These are phyloP conservation scores for Usnea hakonensis DNA, from an alignment of 495 filamentous ascomycete genomes.

Conservation along the genomic window DNA sequence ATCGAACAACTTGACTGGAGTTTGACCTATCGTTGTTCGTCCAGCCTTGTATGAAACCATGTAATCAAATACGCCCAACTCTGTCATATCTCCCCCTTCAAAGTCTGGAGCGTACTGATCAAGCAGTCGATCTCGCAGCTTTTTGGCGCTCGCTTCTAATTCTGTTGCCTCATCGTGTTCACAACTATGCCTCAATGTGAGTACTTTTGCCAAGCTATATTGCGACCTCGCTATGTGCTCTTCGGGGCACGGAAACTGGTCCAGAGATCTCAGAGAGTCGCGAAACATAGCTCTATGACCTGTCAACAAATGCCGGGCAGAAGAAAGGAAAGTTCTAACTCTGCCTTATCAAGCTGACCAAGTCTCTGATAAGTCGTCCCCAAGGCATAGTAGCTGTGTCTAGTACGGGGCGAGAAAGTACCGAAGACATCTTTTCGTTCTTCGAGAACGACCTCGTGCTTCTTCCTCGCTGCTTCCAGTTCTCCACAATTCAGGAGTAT, in stretches of 20 bases:
- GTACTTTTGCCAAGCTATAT: background rate
- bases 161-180: background rate
- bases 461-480: background rate
- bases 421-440: background rate
- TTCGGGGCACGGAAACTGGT: background rate
- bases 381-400: background rate
- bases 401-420: background rate
- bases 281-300: background rate
- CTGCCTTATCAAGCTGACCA: background rate
- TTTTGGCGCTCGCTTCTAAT: background rate
- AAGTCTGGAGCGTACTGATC: background rate
- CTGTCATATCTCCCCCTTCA: background rate
- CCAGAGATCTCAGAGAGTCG: background rate
- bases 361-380: background rate
- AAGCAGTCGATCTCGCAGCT: background rate
- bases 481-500: background rate
- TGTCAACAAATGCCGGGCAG: background rate
- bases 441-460: background rate
- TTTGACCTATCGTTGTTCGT: background rate
- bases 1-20: background rate
- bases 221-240: background rate
- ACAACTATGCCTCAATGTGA: background rate
- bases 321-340: background rate
- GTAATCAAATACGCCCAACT: background rate
- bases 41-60: background rate